Conservation (phyloP, 1,284 basidiomycete genomes). For the Tilletia indica region DNA sequence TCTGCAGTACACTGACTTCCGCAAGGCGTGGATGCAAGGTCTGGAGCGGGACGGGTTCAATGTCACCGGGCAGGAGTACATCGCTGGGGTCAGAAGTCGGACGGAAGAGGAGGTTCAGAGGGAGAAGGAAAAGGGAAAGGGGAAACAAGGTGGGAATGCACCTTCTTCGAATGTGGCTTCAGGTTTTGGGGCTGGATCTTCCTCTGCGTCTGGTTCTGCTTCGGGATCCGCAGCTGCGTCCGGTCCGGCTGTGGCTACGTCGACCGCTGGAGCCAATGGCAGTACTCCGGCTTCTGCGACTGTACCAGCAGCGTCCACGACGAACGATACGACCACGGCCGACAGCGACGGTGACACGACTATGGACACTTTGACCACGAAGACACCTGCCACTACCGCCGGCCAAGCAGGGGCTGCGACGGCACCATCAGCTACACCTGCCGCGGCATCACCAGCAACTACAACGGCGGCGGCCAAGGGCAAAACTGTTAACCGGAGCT, state of each 20-base stretch:
- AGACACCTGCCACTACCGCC: no score
- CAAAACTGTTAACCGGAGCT: background rate
- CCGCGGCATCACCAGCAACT: background rate
- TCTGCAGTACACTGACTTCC: conserved; percentile 80
- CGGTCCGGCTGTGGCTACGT: no score
- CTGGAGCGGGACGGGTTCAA: conserved; percentile 7
- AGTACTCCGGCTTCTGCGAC: no score
- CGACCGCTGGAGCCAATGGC: no score
- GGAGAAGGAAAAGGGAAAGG: conserved; percentile 8
- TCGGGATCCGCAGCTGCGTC: no score
- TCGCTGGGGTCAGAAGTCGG: background rate
- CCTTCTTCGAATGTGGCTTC: no score
- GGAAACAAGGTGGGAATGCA: background rate
- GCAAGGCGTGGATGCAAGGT: conserved; percentile 62
- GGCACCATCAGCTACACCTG: background rate
- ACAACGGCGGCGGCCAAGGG: background rate
- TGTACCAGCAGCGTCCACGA: background rate
- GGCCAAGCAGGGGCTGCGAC: background rate
- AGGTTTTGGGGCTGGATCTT: no score
- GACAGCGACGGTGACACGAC: background rate
- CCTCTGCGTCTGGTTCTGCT: no score
- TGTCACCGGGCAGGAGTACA: conserved; percentile 1
- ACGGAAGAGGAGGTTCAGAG: conserved; percentile 52
- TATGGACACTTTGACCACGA: background rate
- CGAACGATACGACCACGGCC: background rate